These are phyloP conservation scores for Colletotrichum abscissum DNA, from an alignment of 2,329 filamentous ascomycete genomes.

Conservation along the genomic window DNA sequence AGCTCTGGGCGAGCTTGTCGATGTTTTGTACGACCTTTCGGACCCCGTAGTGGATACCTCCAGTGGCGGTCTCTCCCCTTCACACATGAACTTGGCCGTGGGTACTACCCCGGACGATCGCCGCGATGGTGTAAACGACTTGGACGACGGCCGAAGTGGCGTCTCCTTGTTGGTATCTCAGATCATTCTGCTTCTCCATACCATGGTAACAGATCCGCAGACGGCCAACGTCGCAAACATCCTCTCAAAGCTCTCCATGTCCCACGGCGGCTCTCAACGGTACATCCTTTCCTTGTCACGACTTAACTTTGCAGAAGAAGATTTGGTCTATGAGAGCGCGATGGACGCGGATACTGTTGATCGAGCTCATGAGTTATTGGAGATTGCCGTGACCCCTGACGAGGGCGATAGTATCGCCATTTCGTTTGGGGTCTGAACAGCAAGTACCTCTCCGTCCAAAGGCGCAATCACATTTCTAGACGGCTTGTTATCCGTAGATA, in stretches of 20 bases:
- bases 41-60: constrained; percentile 13
- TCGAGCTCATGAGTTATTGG: constrained; percentile 83
- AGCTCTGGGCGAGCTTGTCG: constrained; percentile 72
- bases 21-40: constrained; percentile 73
- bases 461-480: no score
- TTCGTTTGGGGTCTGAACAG: constrained; percentile 50
- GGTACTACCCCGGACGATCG: constrained; percentile 21
- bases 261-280: constrained; percentile 81
- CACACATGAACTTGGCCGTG: constrained; percentile 25
- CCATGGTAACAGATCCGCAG: constrained; percentile 59
- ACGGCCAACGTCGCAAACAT: constrained; percentile 67
- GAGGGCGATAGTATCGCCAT: constrained; percentile 60
- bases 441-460: background rate
- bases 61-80: constrained; percentile 3
- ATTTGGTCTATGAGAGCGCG: constrained; percentile 79
- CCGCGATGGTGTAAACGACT: constrained; percentile 18
- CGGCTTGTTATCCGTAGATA: background rate
- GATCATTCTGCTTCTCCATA: constrained; percentile 62
- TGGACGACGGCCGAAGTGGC: constrained; percentile 22
- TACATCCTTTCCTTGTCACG: constrained; percentile 84
- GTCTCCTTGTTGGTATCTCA: constrained; percentile 61
- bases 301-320: constrained; percentile 86
- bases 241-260: constrained; percentile 75
- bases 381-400: constrained; percentile 83
- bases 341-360: constrained; percentile 84